Base-by-base conservation (phyloP, 345 rosid genomes). In the Orychophragmus violaceus region DNA sequence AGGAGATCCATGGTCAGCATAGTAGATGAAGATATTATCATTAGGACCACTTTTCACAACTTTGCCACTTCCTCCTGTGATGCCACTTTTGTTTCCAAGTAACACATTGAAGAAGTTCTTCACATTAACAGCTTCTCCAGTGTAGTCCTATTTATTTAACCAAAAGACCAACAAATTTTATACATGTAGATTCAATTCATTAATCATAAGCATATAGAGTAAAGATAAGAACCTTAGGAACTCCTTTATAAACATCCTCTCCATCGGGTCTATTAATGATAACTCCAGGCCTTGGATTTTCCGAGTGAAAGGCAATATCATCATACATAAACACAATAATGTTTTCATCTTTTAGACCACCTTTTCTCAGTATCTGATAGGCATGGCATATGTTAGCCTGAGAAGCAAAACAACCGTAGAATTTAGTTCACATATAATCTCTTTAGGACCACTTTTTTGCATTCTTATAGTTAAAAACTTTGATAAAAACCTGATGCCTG, bases 261-360 rank as follows among this genome's bases (percentile, higher is more conserved):
- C 90, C 92, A 17, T 71, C 2, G 1, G 90, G 93, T 11, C 74
- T 75, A 73, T 89, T 89, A 61, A 86, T 74, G 67, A 89, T 55
- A 50, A 77, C 58, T 4, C 90, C 96, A 30, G 82, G 88, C 65
- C 77, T 82, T 0, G 96, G 96, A 60, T 86, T 89, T 0, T 66
- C 3, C 0, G 11, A 1, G 14, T 60, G 14, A 33, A 70, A 59
- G 0, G 96, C 93, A 4, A 89, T 83, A 59, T 86, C 96, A 68
- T 86, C 96, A 50, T 84, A 83, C 96, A 89, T 86, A 78, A 89
- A 84, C 24, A 89, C 93, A 11, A 86, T 77, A 8, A 87, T 89
- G 74, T 89, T 89, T 33, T 89, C 87, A 3, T 86, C 89, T 49
- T 79, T 72, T 51, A 83, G 1, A 45, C 93, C 93, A 0, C 87